phyloP scores from a whole-genome alignment of 2,329 filamentous ascomycete species.

The Ophiocordyceps camponoti-rufipedis region DNA sequence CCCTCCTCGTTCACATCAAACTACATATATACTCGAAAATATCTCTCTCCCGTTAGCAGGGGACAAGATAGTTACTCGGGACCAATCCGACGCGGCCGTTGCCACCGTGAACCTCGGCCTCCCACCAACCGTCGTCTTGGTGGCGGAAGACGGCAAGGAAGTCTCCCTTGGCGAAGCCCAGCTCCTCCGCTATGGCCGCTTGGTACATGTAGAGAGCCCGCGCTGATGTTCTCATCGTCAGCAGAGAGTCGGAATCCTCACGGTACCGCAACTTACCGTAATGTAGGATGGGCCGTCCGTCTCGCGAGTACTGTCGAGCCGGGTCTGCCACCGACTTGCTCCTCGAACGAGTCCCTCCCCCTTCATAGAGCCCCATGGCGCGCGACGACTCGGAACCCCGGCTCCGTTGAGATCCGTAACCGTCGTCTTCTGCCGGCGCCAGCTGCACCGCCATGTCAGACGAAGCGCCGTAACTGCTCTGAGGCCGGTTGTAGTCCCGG shows the following conservation, averaged over 20 bases:
- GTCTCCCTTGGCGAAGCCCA: constrained; percentile 85
- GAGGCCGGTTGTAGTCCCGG: constrained; percentile 27
- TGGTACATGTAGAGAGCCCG: constrained; percentile 88
- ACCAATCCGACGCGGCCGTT: constrained; percentile 42
- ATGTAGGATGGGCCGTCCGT: constrained; percentile 76
- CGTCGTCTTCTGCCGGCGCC: constrained; percentile 34
- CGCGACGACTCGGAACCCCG: constrained; percentile 25
- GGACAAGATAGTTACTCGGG: constrained; percentile 49
- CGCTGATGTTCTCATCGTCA: constrained; percentile 32
- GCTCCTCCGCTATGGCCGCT: constrained; percentile 86
- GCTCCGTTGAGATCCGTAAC: constrained; percentile 38
- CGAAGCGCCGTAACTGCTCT: constrained; percentile 26
- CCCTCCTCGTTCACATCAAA: neutral
- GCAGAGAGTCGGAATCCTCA: neutral
- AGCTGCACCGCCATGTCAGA: constrained; percentile 53
- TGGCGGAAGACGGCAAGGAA: constrained; percentile 72
- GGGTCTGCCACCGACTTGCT: constrained; percentile 80
- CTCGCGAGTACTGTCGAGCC: constrained; percentile 64
- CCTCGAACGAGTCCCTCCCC: constrained; percentile 30
- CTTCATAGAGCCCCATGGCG: constrained; percentile 37
- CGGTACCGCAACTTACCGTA: constrained; percentile 52
- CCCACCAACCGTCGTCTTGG: constrained; percentile 99
- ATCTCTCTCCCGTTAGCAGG: constrained; percentile 14
- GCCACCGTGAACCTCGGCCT: constrained; percentile 72
- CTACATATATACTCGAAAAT: neutral